These are phyloP conservation scores for Brasilioporus rufonigricans DNA, from an alignment of 768 basidiomycete genomes.

Conservation along the genomic window DNA sequence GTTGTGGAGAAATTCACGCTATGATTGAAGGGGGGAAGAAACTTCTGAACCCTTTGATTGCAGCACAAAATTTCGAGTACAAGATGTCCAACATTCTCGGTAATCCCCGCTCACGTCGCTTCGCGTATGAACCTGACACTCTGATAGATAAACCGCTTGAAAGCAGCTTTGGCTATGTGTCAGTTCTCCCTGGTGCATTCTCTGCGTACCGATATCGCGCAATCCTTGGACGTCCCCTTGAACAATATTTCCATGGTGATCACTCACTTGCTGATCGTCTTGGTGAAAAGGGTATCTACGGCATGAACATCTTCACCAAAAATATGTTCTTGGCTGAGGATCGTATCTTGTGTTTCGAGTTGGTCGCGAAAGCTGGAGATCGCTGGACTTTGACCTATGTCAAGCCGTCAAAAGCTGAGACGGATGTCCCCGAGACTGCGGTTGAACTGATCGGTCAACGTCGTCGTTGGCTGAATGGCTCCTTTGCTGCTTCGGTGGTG, in stretches of 20 bases:
- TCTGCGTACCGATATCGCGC: constrained; percentile 94
- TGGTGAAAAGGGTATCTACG: constrained; percentile 90
- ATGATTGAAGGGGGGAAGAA: constrained; percentile 95
- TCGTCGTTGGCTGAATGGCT: constrained; percentile 95
- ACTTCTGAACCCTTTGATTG: constrained; percentile 87
- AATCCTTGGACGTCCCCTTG: constrained; percentile 82
- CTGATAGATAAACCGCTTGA: constrained; percentile 84
- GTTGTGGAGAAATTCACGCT: constrained; percentile 94
- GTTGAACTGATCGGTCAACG: constrained; percentile 93
- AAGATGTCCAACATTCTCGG: constrained; percentile 98
- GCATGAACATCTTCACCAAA: constrained; percentile 97
- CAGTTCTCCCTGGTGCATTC: constrained; percentile 95
- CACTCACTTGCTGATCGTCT: constrained; percentile 88
- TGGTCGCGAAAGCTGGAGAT: constrained; percentile 87
- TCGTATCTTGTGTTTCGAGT: constrained; percentile 96
- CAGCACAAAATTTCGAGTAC: constrained; percentile 97
- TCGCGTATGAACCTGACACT: constrained; percentile 8
- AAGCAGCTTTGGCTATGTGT: constrained; percentile 94
- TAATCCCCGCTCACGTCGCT: constrained; percentile 26
- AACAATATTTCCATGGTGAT: constrained; percentile 87
- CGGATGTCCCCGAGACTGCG: constrained; percentile 93
- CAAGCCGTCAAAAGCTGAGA: constrained; percentile 94
- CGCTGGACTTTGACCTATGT: constrained; percentile 89
- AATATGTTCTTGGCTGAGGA: constrained; percentile 92
- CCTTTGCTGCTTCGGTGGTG: constrained; percentile 89